phyloP scores from a whole-genome alignment of 192 early-diverging fungal genomes.

The Thoreauomyces humboldtii region DNA sequence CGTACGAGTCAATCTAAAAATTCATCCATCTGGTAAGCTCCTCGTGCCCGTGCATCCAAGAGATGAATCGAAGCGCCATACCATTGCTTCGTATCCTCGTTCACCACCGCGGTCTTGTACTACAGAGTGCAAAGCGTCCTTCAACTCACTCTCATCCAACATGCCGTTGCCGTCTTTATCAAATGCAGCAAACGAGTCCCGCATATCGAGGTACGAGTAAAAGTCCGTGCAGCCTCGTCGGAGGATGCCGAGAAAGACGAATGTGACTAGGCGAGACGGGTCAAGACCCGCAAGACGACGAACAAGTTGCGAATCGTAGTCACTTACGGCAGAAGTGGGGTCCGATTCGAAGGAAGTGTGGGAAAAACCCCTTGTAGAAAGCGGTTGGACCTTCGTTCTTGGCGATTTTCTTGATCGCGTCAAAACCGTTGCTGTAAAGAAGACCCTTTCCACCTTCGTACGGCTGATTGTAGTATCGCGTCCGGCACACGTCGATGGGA shows the following conservation, averaged over 20 bases:
- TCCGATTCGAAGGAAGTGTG: constrained; percentile 75
- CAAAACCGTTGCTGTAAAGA: constrained; percentile 48
- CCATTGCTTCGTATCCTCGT: constrained; percentile 31
- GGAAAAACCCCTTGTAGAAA: constrained; percentile 70
- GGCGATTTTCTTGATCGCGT: constrained; percentile 58
- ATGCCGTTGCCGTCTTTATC: constrained; percentile 49
- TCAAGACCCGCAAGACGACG: neutral
- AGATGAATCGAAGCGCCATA: neutral
- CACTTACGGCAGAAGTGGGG: constrained; percentile 69
- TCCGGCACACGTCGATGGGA: constrained; percentile 59
- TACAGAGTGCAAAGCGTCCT: constrained; percentile 32
- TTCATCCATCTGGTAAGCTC: neutral
- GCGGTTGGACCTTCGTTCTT: constrained; percentile 59
- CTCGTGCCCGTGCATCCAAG: neutral
- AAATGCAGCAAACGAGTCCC: constrained; percentile 48
- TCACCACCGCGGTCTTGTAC: constrained; percentile 6
- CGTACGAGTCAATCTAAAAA: constrained; percentile 32
- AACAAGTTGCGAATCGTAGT: neutral
- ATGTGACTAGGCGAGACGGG: constrained; percentile 48
- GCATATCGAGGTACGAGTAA: constrained; percentile 46
- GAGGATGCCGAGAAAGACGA: constrained; percentile 68
- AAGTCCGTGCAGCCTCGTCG: constrained; percentile 37
- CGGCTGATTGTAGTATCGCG: constrained; percentile 71
- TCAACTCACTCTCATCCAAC: constrained; percentile 39
- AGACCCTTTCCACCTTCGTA: constrained; percentile 60